Conservation (phyloP, 306 rosid genomes). For the Mucuna pruriens region DNA sequence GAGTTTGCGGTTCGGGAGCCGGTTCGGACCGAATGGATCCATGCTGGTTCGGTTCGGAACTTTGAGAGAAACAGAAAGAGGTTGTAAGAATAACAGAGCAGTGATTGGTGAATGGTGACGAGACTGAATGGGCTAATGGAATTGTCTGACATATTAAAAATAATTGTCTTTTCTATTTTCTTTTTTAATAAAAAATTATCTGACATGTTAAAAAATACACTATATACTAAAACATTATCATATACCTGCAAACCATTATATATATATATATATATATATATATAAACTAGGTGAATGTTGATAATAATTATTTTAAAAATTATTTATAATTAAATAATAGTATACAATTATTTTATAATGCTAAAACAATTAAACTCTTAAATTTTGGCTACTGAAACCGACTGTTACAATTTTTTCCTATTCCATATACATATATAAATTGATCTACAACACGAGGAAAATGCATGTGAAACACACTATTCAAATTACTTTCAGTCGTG, state of each 20-base stretch:
- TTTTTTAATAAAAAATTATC: neutral
- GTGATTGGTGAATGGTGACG: neutral
- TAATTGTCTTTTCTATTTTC: neutral
- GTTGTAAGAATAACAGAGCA: neutral
- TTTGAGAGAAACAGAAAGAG: neutral
- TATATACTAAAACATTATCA: too few species aligned
- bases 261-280: too few species aligned
- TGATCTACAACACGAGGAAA: neutral
- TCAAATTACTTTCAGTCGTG: neutral
- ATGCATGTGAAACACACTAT: neutral
- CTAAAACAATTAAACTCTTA: too few species aligned
- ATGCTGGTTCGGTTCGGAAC: constrained; percentile 24
- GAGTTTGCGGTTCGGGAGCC: constrained; percentile 10
- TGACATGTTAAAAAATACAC: neutral
- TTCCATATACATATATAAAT: neutral
- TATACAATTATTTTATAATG: too few species aligned
- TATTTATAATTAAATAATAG: too few species aligned
- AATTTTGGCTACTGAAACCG: neutral
- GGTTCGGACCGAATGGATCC: constrained; percentile 23
- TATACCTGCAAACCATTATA: too few species aligned
- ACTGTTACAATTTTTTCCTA: neutral
- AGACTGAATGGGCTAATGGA: neutral
- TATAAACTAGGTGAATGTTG: too few species aligned
- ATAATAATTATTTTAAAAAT: too few species aligned
- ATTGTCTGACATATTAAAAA: neutral